Conservation (phyloP, 306 rosid genomes). For the Geum urbanum region DNA sequence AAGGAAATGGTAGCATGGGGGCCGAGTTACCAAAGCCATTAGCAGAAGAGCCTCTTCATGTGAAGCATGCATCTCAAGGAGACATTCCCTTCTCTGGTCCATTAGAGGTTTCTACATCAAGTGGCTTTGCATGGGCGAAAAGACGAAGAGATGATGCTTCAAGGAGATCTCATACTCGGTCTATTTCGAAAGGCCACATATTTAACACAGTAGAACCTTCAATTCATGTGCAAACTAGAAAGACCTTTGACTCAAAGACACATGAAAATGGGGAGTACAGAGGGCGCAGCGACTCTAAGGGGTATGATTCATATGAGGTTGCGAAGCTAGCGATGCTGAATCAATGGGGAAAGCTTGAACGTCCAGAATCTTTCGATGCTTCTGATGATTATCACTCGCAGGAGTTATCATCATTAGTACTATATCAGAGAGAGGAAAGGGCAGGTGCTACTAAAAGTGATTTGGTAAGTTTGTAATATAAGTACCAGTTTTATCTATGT, state of each 20-base stretch:
- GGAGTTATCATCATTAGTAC: slow-evolving; percentile 64
- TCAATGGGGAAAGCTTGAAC: slow-evolving; percentile 87
- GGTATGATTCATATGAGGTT: slow-evolving; percentile 54
- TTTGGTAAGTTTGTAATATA: slow-evolving; percentile 50
- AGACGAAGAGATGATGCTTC: slow-evolving; percentile 69
- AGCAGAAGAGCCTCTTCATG: slow-evolving; percentile 57
- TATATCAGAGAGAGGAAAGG: slow-evolving; percentile 65
- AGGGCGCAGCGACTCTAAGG: slow-evolving; percentile 45
- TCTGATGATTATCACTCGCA: slow-evolving; percentile 91
- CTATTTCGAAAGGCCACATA: slow-evolving; percentile 77
- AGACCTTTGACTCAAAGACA: slow-evolving; percentile 45
- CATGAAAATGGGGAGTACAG: slow-evolving; percentile 55
- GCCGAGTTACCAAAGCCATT: slow-evolving; percentile 49
- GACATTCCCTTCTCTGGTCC: slow-evolving; percentile 87
- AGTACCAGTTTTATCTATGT: background rate
- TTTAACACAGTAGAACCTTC: slow-evolving; percentile 53
- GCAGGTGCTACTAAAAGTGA: slow-evolving; percentile 66
- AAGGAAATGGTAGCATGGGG: slow-evolving; percentile 30
- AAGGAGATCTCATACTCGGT: slow-evolving; percentile 58
- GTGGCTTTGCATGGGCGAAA: slow-evolving; percentile 98
- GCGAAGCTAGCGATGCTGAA: slow-evolving; percentile 68
- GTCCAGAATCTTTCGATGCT: slow-evolving; percentile 87
- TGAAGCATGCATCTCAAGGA: slow-evolving; percentile 75
- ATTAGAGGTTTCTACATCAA: slow-evolving; percentile 87
- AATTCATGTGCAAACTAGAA: slow-evolving; percentile 40